Conservation (phyloP, 192 early-diverging fungal genomes). For the Linnemannia hyalina region DNA sequence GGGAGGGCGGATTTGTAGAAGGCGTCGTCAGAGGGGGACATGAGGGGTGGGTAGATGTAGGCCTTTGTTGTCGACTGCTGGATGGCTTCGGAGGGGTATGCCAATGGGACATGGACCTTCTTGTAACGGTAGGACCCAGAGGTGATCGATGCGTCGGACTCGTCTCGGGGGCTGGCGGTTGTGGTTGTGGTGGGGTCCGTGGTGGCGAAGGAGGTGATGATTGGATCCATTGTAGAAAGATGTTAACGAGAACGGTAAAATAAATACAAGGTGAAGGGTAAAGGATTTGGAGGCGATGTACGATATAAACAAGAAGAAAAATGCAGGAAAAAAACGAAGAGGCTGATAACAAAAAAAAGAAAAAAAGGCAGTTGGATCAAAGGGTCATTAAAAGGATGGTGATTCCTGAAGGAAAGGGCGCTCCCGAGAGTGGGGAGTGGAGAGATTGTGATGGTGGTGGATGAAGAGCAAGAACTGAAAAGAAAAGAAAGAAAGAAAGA, state of each 20-base stretch:
- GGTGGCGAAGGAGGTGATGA: constrained; percentile 18
- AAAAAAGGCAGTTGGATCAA: background rate
- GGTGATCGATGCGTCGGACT: background rate
- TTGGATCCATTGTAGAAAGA: constrained; percentile 20
- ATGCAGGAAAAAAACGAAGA: background rate
- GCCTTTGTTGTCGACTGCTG: constrained; percentile 28
- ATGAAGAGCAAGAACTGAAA: background rate
- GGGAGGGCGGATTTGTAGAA: constrained; percentile 16
- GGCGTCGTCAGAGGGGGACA: constrained; percentile 43
- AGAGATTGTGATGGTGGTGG: background rate
- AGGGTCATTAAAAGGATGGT: constrained; percentile 9
- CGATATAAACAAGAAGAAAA: background rate
- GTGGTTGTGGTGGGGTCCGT: background rate
- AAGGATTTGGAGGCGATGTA: background rate
- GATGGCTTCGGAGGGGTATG: constrained; percentile 38
- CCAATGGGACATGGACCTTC: constrained; percentile 40
- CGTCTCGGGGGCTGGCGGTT: constrained; percentile 1
- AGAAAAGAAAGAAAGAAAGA: background rate
- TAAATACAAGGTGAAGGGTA: background rate
- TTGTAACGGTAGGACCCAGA: constrained; percentile 12
- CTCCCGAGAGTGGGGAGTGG: background rate
- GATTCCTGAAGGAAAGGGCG: background rate
- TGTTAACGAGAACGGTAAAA: too few relatives aligned
- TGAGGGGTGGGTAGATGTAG: constrained; percentile 49
- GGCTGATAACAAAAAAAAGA: background rate